Evolutionary conservation across 371 early-diverging fungal genomes (phyloP), one percentile per base, ranked within the genome.

Genomic region (Mortierella sp.): DNA sequence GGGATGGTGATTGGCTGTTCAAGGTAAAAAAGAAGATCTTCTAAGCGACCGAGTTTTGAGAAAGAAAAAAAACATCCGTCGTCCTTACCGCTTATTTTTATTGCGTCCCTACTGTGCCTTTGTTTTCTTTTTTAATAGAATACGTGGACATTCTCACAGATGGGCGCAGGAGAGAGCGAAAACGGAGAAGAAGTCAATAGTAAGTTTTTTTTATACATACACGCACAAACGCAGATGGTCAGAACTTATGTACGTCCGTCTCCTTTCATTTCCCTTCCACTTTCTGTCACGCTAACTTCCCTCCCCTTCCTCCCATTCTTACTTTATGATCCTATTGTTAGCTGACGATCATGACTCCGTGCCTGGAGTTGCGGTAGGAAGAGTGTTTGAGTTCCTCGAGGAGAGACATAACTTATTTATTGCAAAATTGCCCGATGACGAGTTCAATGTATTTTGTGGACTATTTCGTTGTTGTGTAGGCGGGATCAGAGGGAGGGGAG

Each of bases 331-430:
- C 3, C n/a, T 24, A 55, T 58, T 65, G 5, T 21, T 74, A 80
- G 84, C 84, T 1, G 11, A 45, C 19, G 84, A 84, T 26, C 84
- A 84, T 28, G 84, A 84, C 70, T 70, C 71, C 4, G 84, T 84
- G n/a, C 84, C 84, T 9, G 84, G 84, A 6, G 50, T 70, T 24
- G 84, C 84, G 1, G 80, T 84, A 8, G 75, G 24, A 9, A 6
- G 34, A 21, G 80, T 80, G 16, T 84, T 84, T 55, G 73, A 72
- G 52, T 84, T 55, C 19, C 54, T 84, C 6, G 21, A 75, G 48
- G 16, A 72, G n/a, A n/a, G 52, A 10, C 79, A 57, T 14, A 34
- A 54, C 14, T 38, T 31, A n/a, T 79, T 44, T n/a, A 47, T 54
- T 31, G 55, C 79, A 8, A 34, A 14, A 16, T 47, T 79, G 58